phyloP scores from a whole-genome alignment of 1,139 yeast genomes.

The Nakaseomyces glabratus region DNA sequence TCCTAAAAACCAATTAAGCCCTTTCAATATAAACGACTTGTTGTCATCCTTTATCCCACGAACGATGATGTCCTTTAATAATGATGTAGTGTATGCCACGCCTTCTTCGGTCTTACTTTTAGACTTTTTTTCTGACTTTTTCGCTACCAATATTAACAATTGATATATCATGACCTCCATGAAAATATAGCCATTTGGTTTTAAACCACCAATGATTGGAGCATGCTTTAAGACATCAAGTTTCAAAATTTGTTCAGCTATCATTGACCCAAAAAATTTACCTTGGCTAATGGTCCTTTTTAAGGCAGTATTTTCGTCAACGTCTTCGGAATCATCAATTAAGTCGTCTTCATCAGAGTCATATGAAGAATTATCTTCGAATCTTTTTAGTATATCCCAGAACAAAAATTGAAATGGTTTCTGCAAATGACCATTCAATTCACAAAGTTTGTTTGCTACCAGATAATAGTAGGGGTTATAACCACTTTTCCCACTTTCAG shows the following conservation, averaged over 20 bases:
- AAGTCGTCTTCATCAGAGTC: conserved; percentile 33
- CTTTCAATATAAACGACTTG: conserved; percentile 48
- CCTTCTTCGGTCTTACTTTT: conserved; percentile 31
- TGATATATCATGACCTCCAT: conserved; percentile 65
- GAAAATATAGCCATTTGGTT: conserved; percentile 56
- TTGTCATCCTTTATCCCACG: conserved; percentile 52
- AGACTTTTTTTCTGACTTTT: conserved; percentile 54
- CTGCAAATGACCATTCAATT: conserved; percentile 51
- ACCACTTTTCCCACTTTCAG: conserved; percentile 47
- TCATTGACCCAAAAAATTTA: conserved; percentile 63
- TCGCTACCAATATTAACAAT: conserved; percentile 56
- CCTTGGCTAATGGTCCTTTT: conserved; percentile 64
- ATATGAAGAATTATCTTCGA: conserved; percentile 46
- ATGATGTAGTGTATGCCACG: conserved; percentile 44
- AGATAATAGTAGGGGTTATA: conserved; percentile 89
- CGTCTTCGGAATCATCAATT: conserved; percentile 21
- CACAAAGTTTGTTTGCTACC: conserved; percentile 67
- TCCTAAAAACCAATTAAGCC: conserved; percentile 60
- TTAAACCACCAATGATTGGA: conserved; percentile 69
- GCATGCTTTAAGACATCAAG: conserved; percentile 64
- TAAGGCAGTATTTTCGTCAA: conserved; percentile 42
- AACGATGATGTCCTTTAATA: conserved; percentile 45
- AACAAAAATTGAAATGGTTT: conserved; percentile 82
- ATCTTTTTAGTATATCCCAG: conserved; percentile 79
- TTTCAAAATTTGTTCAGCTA: conserved; percentile 65